Base-by-base conservation (phyloP, 345 rosid genomes). In the Angophora floribunda region DNA sequence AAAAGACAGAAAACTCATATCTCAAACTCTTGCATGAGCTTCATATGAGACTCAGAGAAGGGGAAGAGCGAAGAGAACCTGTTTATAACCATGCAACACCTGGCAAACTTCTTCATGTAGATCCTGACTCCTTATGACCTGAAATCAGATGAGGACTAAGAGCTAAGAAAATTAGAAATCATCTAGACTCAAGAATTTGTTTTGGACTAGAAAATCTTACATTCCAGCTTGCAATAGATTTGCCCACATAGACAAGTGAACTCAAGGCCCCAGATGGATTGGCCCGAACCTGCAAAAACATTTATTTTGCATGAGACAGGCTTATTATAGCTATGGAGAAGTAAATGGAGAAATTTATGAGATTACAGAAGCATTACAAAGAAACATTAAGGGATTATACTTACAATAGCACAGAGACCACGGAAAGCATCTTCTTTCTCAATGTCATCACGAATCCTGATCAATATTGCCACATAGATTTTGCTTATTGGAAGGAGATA, bases 371-470 rank as follows among this genome's bases (percentile, higher is more conserved):
- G 80, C 80, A 70, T 70, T 36, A 70, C 13, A 16, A 24, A 70
- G 80, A 70, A 32, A 70, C 36, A 55, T 67, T 36, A 36, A 70
- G 80, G 80, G 24, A 70, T 70, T 86, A 88, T 63, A 67, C 90
- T 86, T 92, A 98, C 99, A 97, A 97, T 93, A 87, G 99, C 99
- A 93, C 99, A 98, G 63, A 98, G 94, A 91, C 99, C 99, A 85
- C 95, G 93, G 91, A 98, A 98, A 22, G 99, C 99, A 93, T 98
- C 99, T 90, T 98, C 99, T 92, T 98, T 98, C 92, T 98, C 99
- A 89, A 94, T 90, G 90, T 97, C 99, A 94, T 98, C 99, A 45
- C 97, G 99, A 89, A 97, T 96, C 94, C 99, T 98, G 93, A 88
- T 90, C 91, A 45, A 65, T 70, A 70, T 32, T 70, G 47, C 80